Evolutionary conservation across 495 filamentous ascomycete genomes (phyloP), one percentile per base, ranked within the genome.

Genomic region (Hypomontagnella submonticulosa): DNA sequence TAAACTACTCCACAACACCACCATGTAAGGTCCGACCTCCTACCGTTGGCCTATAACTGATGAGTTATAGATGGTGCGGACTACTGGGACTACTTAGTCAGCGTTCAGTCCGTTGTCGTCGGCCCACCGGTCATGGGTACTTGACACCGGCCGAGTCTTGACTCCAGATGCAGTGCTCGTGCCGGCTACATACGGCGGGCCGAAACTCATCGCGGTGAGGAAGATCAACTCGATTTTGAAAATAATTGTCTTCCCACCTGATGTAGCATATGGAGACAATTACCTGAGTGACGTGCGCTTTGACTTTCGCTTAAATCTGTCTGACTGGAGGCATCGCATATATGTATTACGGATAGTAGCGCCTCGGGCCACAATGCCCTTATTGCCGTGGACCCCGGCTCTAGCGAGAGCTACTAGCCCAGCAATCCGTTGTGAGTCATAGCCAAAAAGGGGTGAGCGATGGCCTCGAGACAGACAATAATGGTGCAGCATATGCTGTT

Each of bases 271-370:
- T 54, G 27, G 76, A 4, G 77, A 78, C 53, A 77, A 69, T 41
- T 83, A 83, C 50, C 70, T 83, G 20, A 83, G 82, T 66, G 79
- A 81, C 48, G 67, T 83, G 3, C 75, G 81, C 44, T 80, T 83
- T 67, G 79, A 83, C 59, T 69, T 81, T 13, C 72, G 77, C 12
- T 47, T 60, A 11, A 57, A 47, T 33, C 10, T 56, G 10, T 55
- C 49, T 11, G 49, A 30, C 16, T 49, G 48, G 72, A 10, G 80
- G 79, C 12, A 60, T 82, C 1, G 79, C 75, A 9, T 83, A 82
- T 55, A 82, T 82, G n/a, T n/a, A n/a, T n/a, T 67, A 83, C 79
- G 15, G 80, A 83, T 68, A 75, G 70, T 42, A 73, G 66, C 27
- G 27, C 65, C 38, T 75, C 77, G 64, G 80, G 79, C 43, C 75